Evolutionary conservation across 2,329 filamentous ascomycete genomes (phyloP).

Genomic region (Lachnellula willkommii): DNA sequence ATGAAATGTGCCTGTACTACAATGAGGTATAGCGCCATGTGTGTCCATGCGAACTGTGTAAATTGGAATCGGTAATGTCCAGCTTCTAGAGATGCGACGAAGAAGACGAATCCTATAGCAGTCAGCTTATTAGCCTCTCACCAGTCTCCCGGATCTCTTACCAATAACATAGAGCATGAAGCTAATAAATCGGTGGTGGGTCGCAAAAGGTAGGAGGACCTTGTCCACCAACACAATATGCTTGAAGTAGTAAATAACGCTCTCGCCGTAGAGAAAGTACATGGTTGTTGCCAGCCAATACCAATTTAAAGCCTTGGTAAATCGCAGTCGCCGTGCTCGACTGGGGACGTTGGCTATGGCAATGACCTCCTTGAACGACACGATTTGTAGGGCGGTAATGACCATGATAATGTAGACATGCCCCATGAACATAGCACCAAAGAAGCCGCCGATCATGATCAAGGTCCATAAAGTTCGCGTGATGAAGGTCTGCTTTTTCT

Average conservation of each 20-base stretch:
- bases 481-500: slow-evolving; percentile 98
- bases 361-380: slow-evolving; percentile 99
- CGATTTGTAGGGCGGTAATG: slow-evolving; percentile 88
- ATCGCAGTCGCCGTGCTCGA: slow-evolving; percentile 80
- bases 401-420: slow-evolving; percentile 96
- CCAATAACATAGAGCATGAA: slow-evolving; percentile 97
- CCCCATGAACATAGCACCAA: slow-evolving; percentile 85
- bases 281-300: slow-evolving; percentile 98
- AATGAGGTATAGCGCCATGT: slow-evolving; percentile 97
- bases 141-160: slow-evolving; percentile 39
- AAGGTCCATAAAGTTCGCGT: slow-evolving; percentile 96
- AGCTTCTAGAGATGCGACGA: slow-evolving; percentile 88
- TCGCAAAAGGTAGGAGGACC: slow-evolving; percentile 86
- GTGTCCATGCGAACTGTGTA: slow-evolving; percentile 98
- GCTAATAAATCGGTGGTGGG: slow-evolving; percentile 97
- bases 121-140: slow-evolving; percentile 25
- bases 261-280: slow-evolving; percentile 99
- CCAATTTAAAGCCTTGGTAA: slow-evolving; percentile 97
- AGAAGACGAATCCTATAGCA: slow-evolving; percentile 84
- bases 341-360: slow-evolving; percentile 94
- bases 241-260: slow-evolving; percentile 99
- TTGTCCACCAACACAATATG: slow-evolving; percentile 94
- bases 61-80: slow-evolving; percentile 98
- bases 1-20: slow-evolving; percentile 98
- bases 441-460: slow-evolving; percentile 94